Conservation (phyloP, 495 filamentous ascomycete species). For the Penicillium goetzii region DNA sequence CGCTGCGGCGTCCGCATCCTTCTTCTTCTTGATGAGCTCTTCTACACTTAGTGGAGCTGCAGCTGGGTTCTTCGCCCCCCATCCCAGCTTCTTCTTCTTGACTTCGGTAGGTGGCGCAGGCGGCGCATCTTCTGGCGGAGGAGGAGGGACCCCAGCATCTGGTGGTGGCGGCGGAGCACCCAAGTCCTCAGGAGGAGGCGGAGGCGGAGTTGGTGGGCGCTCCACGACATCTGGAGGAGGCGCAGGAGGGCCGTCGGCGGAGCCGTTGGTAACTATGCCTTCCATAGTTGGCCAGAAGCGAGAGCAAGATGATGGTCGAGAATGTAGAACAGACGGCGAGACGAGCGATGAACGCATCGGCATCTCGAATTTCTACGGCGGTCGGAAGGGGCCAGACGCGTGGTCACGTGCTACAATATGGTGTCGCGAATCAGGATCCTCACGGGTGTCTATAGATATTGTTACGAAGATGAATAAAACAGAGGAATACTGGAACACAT, state of each 20-base stretch:
- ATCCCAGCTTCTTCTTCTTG: constrained; percentile 62
- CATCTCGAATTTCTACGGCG: constrained; percentile 41
- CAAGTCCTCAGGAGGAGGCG: constrained; percentile 57
- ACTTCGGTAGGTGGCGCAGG: constrained; percentile 43
- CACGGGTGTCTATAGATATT: not conserved
- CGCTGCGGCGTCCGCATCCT: constrained; percentile 75
- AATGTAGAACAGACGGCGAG: constrained; percentile 11
- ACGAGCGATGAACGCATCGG: constrained; percentile 14
- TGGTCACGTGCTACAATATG: constrained; percentile 22
- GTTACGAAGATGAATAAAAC: not conserved
- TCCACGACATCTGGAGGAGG: constrained; percentile 46
- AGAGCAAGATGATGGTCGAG: constrained; percentile 5
- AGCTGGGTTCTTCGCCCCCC: constrained; percentile 47
- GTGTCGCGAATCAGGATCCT: not conserved
- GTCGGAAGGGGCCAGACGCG: constrained; percentile 21
- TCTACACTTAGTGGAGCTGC: constrained; percentile 70
- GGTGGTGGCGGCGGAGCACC: constrained; percentile 50
- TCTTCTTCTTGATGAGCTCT: constrained; percentile 77
- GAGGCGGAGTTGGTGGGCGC: constrained; percentile 53
- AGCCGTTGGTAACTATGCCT: constrained; percentile 33
- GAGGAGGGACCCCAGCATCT: constrained; percentile 57
- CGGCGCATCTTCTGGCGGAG: constrained; percentile 35
- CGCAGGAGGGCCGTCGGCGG: constrained; percentile 21
- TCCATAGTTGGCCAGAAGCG: constrained; percentile 29
- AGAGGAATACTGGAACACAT: too few species aligned